A percentile compares a stretch with the other conserved stretches of the same genome.
These are phyloP conservation scores for Candida golubevii DNA, from an alignment of 805 yeast species.

Conservation along the genomic window DNA sequence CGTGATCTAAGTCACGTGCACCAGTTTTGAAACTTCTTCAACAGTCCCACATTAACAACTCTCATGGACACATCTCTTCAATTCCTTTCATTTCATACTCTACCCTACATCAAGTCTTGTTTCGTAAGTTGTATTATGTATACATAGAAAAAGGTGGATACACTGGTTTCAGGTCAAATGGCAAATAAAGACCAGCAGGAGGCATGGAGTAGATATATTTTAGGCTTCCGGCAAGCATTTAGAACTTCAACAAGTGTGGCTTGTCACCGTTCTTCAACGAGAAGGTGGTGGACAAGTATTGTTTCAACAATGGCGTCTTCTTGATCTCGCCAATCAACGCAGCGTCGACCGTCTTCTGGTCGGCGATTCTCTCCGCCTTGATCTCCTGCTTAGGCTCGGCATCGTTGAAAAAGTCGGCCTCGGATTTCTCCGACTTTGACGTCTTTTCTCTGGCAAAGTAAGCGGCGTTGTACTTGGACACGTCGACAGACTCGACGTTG, in stretches of 20 bases:
- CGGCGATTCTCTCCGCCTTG: constrained; percentile 90
- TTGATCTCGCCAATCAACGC: constrained; percentile 90
- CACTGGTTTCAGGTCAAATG: constrained; percentile 13
- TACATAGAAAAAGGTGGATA: constrained; percentile 12
- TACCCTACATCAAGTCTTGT: neutral
- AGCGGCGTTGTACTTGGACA: constrained; percentile 85
- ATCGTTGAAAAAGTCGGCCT: constrained; percentile 86
- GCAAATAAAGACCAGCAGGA: constrained; percentile 1
- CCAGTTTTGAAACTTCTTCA: too few relatives aligned
- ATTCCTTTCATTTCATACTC: too few relatives aligned
- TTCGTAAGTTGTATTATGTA: constrained; percentile 20
- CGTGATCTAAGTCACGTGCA: too few relatives aligned
- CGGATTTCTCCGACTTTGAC: constrained; percentile 78
- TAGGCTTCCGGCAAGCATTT: constrained; percentile 30
- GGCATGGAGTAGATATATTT: neutral
- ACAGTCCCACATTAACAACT: too few relatives aligned
- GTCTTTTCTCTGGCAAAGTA: constrained; percentile 96
- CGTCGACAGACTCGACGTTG: constrained; percentile 72
- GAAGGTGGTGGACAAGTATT: constrained; percentile 93
- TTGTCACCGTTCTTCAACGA: constrained; percentile 97
- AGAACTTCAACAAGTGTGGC: constrained; percentile 97
- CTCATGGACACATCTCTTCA: too few relatives aligned
- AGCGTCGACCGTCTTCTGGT: constrained; percentile 94
- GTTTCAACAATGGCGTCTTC: constrained; percentile 95
- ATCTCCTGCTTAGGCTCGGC: constrained; percentile 76